phyloP scores from a whole-genome alignment of 2,329 filamentous ascomycete genomes.

The Penicillium sp. region DNA sequence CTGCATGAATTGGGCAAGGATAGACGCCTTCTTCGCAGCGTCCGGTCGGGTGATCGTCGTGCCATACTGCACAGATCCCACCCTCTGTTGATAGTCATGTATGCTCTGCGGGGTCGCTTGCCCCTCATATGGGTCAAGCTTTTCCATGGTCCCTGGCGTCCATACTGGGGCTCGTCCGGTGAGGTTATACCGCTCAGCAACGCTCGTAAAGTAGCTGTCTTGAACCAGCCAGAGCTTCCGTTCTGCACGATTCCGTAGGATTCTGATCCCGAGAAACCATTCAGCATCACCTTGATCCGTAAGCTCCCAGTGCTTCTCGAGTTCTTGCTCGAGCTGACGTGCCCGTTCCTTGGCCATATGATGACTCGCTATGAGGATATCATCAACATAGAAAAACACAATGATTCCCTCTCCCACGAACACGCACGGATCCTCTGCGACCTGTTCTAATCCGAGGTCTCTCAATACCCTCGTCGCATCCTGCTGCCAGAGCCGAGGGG shows the following conservation, averaged over 20 bases:
- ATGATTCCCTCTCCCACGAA: no score
- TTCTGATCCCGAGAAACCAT: conserved; percentile 6
- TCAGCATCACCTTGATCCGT: not conserved
- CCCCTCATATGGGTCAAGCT: no score
- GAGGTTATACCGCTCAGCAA: not conserved
- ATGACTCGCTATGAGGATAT: not conserved
- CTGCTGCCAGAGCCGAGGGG: conserved; percentile 2
- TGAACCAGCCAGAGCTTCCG: conserved; percentile 2
- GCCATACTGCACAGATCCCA: not conserved
- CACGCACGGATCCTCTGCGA: no score
- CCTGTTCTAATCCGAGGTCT: not conserved
- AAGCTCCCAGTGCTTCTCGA: not conserved
- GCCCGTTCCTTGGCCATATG: not conserved
- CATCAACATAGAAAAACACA: no score
- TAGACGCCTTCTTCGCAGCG: not conserved
- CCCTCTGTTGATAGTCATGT: not conserved
- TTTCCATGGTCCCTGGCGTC: no score
- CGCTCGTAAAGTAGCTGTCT: not conserved
- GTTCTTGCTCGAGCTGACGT: not conserved
- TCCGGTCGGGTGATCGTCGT: not conserved
- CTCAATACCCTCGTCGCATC: not conserved
- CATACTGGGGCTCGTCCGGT: not conserved
- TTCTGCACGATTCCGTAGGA: not conserved
- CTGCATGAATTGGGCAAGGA: not conserved
- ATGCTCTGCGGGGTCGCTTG: not conserved